These are phyloP conservation scores for Trichoderma erinaceum DNA, from an alignment of 495 filamentous ascomycete species.

Conservation along the genomic window DNA sequence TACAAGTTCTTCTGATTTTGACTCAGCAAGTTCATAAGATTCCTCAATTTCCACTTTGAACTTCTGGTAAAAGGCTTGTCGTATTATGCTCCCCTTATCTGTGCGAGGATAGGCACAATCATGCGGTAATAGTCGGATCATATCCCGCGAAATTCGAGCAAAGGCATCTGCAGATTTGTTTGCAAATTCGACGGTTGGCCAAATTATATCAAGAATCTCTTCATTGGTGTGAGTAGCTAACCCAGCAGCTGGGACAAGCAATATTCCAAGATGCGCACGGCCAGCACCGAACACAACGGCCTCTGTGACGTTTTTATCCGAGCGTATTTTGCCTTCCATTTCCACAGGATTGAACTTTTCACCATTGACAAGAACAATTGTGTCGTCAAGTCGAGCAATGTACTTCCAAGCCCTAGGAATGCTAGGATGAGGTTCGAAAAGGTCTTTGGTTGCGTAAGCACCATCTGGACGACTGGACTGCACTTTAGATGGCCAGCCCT, in stretches of 20 bases:
- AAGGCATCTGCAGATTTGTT: slow-evolving; percentile 48
- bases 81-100: slow-evolving; percentile 53
- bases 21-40: slow-evolving; percentile 38
- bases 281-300: slow-evolving; percentile 53
- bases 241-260: slow-evolving; percentile 43
- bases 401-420: slow-evolving; percentile 60
- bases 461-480: slow-evolving; percentile 39
- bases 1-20: not conserved
- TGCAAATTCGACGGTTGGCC: slow-evolving; percentile 44
- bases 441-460: slow-evolving; percentile 51
- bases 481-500: slow-evolving; percentile 46
- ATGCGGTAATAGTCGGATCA: slow-evolving; percentile 38
- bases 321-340: slow-evolving; percentile 53
- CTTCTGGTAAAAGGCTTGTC: slow-evolving; percentile 41
- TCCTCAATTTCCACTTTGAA: slow-evolving; percentile 43
- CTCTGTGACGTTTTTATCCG: slow-evolving; percentile 46
- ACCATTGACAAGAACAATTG: slow-evolving; percentile 58
- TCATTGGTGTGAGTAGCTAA: slow-evolving; percentile 26
- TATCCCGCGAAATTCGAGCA: slow-evolving; percentile 45
- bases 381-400: slow-evolving; percentile 54
- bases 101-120: slow-evolving; percentile 41
- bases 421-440: slow-evolving; percentile 57
- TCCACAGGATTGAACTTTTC: slow-evolving; percentile 63
- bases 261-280: slow-evolving; percentile 43
- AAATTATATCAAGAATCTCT: slow-evolving; percentile 40